Conservation (phyloP, 257 asterid genomes). For the Penstemon eatonii region DNA sequence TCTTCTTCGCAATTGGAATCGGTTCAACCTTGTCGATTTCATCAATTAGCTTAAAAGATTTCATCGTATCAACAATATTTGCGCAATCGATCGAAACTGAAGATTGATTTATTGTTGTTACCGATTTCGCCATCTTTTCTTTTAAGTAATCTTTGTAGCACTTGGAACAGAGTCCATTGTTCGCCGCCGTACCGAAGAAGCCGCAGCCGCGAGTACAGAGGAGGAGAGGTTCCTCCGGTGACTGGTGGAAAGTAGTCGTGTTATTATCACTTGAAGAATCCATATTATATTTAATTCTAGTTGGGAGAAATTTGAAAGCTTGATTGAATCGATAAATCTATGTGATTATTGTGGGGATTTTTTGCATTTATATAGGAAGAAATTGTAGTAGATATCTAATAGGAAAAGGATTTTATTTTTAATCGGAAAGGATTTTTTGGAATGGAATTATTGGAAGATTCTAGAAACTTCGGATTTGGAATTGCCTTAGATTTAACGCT, state of each 20-base stretch:
- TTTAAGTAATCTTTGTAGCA: conserved; percentile 16
- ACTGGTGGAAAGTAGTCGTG: neutral
- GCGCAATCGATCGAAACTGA: neutral
- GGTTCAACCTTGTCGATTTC: neutral
- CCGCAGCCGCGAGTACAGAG: conserved; percentile 50
- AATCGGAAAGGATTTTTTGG: too few relatives aligned
- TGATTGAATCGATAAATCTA: too few relatives aligned
- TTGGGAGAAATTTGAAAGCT: too few relatives aligned
- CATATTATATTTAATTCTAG: neutral
- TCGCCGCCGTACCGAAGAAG: conserved; percentile 52
- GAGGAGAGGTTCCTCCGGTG: conserved; percentile 5
- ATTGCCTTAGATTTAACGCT: too few relatives aligned
- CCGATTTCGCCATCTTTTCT: conserved; percentile 3
- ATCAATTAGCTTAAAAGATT: neutral
- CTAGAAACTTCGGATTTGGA: too few relatives aligned
- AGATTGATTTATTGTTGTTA: neutral
- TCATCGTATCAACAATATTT: too few relatives aligned
- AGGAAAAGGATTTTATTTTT: too few relatives aligned
- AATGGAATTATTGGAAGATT: too few relatives aligned
- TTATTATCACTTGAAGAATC: conserved; percentile 4
- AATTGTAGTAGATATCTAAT: too few relatives aligned
- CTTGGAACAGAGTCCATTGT: conserved; percentile 27
- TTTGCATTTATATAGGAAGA: too few relatives aligned
- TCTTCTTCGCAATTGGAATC: neutral
- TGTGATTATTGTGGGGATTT: too few relatives aligned